Evolutionary conservation across 176 grass and related monocot genomes (phyloP), one percentile per base, ranked within the genome.

Genomic region (Dendrocalamus sinicus): DNA sequence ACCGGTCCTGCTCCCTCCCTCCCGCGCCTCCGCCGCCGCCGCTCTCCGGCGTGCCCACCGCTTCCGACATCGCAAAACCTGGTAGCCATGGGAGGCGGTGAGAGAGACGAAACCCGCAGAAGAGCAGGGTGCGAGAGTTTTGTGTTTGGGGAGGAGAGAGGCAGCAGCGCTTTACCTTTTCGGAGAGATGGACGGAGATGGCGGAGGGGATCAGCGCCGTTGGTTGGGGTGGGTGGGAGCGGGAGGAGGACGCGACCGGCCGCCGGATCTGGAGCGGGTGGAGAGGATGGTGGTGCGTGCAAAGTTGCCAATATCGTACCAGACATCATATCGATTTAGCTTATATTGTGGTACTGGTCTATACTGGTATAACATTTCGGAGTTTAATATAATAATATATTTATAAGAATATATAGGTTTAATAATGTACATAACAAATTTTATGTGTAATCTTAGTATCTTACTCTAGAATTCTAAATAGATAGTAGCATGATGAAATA

Each of bases 1-100:
- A 95, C 7, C 93, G 82, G 78, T 95, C 93, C 83, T 89, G 93
- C 78, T 95, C 93, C 86, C 82, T 89, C 2, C 50, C 75, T 0
- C 73, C 83, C 1, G 62, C 85, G 0, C 70, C 77, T 0, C 58
- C 47, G 1, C 73, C 75, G 19, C 81, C 78, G 19, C 89, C 70
- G 73, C 13, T 40, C 51, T 88, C 84, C n/a, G 67, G 64, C 43
- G 70, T 26, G 53, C 10, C 85, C 12, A 81, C 48, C n/a, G 76
- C 76, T 45, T 94, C 93, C 73, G 93, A 89, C 93, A 92, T 94
- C 71, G 72, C 79, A 0, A n/a, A 32, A 11, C 48, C 80, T 50
- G 80, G 53, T 23, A 12, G 68, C 30, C 84, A 79, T 79, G 16
- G 59, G 1, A 71, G 22, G 55, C 40, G 4, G 44, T 80, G 55